Conservation (phyloP, 345 rosid genomes). For the Acer yangbiense region DNA sequence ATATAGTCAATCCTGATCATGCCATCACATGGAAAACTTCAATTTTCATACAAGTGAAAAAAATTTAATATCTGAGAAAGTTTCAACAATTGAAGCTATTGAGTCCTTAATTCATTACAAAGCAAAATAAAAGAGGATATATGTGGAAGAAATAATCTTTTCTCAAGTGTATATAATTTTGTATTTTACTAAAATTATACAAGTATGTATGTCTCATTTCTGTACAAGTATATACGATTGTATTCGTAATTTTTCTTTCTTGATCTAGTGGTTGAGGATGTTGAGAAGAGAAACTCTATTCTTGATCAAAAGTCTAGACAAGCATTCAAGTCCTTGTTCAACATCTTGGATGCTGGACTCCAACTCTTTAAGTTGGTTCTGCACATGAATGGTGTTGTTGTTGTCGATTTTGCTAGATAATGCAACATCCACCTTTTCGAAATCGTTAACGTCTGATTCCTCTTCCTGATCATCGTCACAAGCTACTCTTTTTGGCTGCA, state of each 20-base stretch:
- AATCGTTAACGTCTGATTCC: slow-evolving; percentile 30
- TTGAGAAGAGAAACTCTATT: slow-evolving; percentile 44
- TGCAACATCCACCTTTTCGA: slow-evolving; percentile 30
- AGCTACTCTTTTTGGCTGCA: slow-evolving; percentile 29
- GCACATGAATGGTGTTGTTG: slow-evolving; percentile 17
- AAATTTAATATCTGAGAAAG: too few relatives aligned
- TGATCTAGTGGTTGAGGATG: slow-evolving; percentile 28
- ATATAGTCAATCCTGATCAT: too few relatives aligned
- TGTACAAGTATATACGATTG: background rate
- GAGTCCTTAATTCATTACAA: too few relatives aligned
- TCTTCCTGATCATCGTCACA: slow-evolving; percentile 17
- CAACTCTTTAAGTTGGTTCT: slow-evolving; percentile 26
- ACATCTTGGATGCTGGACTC: slow-evolving; percentile 52
- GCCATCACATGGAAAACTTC: too few relatives aligned
- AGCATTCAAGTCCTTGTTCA: slow-evolving; percentile 37
- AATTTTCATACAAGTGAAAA: too few relatives aligned
- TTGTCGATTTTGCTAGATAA: slow-evolving; percentile 22
- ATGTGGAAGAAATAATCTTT: background rate
- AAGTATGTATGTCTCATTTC: background rate
- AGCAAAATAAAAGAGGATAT: background rate
- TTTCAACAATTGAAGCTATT: too few relatives aligned
- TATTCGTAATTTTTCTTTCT: too few relatives aligned
- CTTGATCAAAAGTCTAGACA: slow-evolving; percentile 45
- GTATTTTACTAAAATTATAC: background rate
- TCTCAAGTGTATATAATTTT: background rate